phyloP scores from a whole-genome alignment of 1,139 yeast species.

The Pichia sp. region DNA sequence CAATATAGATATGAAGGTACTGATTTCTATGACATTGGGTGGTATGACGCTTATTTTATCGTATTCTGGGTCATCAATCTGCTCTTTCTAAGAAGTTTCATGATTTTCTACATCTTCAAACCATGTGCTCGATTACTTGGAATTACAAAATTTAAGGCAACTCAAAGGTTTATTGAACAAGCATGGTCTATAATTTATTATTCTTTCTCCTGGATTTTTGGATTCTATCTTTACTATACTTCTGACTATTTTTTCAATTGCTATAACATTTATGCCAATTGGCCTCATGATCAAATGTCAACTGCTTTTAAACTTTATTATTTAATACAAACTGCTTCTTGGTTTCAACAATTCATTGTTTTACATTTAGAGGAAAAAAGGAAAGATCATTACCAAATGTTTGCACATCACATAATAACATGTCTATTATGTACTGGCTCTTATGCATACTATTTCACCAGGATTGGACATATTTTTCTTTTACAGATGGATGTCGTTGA shows the following conservation, averaged over 20 bases:
- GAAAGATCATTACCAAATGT: constrained; percentile 82
- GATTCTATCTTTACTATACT: constrained; percentile 48
- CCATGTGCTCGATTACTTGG: constrained; percentile 50
- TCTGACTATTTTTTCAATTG: constrained; percentile 57
- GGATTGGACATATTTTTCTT: constrained; percentile 73
- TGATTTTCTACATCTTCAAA: constrained; percentile 51
- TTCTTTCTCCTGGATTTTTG: constrained; percentile 46
- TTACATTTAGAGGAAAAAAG: constrained; percentile 71
- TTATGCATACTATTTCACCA: constrained; percentile 62
- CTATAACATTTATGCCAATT: constrained; percentile 55
- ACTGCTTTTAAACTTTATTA: constrained; percentile 60
- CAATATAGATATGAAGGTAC: constrained; percentile 37
- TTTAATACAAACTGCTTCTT: constrained; percentile 61
- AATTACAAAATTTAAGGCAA: constrained; percentile 44
- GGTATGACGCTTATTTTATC: constrained; percentile 50
- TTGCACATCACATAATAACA: constrained; percentile 81
- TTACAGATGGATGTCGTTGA: constrained; percentile 83
- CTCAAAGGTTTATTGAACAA: constrained; percentile 75
- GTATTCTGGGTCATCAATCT: constrained; percentile 48
- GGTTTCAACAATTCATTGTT: constrained; percentile 77
- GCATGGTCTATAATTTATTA: constrained; percentile 73
- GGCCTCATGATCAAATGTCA: constrained; percentile 64
- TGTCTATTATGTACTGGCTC: constrained; percentile 61
- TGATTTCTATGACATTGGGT: constrained; percentile 43
- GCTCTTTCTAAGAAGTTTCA: constrained; percentile 51